These are phyloP conservation scores for Astrephomene gubernaculifera DNA, from an alignment of 139 green algal genomes.

Conservation along the genomic window DNA sequence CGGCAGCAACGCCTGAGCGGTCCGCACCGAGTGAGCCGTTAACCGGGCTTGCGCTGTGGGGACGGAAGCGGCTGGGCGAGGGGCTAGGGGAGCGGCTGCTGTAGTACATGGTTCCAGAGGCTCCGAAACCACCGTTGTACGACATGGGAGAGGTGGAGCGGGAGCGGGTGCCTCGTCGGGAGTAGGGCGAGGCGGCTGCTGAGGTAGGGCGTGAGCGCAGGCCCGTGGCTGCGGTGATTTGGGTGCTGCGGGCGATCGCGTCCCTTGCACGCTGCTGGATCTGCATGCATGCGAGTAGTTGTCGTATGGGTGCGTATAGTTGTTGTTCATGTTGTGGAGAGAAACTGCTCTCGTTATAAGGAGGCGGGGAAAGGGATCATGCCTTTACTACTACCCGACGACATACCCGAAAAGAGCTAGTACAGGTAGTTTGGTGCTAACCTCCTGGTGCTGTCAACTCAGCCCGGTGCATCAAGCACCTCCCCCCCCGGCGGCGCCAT, in stretches of 20 bases:
- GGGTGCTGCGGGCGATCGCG: slow-evolving; percentile 41
- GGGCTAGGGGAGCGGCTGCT: background rate
- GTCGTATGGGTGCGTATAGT: too few relatives aligned
- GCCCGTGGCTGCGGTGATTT: slow-evolving; percentile 14
- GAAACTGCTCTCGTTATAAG: too few relatives aligned
- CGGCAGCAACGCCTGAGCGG: background rate
- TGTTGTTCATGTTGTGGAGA: too few relatives aligned
- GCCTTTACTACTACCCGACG: too few relatives aligned
- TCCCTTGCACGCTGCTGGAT: slow-evolving; percentile 44
- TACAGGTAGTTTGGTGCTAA: too few relatives aligned
- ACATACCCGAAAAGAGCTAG: too few relatives aligned
- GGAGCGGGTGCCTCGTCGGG: background rate
- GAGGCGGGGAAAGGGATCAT: background rate
- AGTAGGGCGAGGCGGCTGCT: background rate
- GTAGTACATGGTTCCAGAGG: background rate
- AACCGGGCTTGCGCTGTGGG: background rate
- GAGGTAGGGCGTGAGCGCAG: background rate
- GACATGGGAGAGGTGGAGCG: slow-evolving; percentile 23
- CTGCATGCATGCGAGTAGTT: too few relatives aligned
- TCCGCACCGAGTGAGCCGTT: too few relatives aligned
- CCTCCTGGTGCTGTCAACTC: too few relatives aligned
- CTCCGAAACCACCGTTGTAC: background rate
- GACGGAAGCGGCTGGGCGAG: background rate
- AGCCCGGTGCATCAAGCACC: too few relatives aligned
- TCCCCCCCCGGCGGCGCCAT: too few relatives aligned